These are phyloP conservation scores for Aspergillus homomorphus DNA, from an alignment of 495 filamentous ascomycete genomes.

Conservation along the genomic window DNA sequence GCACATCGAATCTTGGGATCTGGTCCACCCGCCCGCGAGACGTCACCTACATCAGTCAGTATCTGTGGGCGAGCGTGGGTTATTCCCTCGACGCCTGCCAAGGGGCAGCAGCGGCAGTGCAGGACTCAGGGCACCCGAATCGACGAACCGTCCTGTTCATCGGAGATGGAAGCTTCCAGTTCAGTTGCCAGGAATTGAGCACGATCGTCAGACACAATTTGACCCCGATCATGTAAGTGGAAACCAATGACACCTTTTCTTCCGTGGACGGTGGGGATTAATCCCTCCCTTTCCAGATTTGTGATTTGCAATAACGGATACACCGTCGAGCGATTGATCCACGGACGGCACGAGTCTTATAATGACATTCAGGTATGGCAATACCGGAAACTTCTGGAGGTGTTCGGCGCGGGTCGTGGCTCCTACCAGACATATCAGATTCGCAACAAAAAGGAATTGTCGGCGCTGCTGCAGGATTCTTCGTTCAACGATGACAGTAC, in stretches of 20 bases:
- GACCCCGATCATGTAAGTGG: conserved; percentile 70
- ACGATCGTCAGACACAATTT: conserved; percentile 74
- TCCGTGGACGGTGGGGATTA: conserved; percentile 17
- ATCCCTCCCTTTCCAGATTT: conserved; percentile 44
- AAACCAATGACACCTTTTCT: not conserved
- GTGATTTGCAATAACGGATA: conserved; percentile 58
- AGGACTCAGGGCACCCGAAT: conserved; percentile 18
- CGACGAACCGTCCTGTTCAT: not conserved
- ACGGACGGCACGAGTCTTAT: conserved; percentile 67
- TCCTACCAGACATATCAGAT: not conserved
- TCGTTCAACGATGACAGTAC: not conserved
- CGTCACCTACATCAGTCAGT: conserved; percentile 29
- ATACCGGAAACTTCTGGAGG: not conserved
- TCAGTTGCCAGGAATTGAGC: conserved; percentile 48
- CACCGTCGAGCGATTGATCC: conserved; percentile 55
- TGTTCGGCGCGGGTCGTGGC: not conserved
- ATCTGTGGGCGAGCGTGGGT: conserved; percentile 40
- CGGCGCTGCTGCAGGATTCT: not conserved
- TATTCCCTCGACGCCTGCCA: conserved; percentile 41
- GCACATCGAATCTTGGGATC: conserved; percentile 29
- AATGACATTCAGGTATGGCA: conserved; percentile 79
- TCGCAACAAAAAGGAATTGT: not conserved
- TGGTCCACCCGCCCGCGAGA: conserved; percentile 20
- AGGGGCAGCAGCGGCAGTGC: conserved; percentile 40
- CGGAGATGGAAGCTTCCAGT: not conserved